Evolutionary conservation across 2,329 filamentous ascomycete species (phyloP).

Genomic region (Ceratocystis harringtonii): DNA sequence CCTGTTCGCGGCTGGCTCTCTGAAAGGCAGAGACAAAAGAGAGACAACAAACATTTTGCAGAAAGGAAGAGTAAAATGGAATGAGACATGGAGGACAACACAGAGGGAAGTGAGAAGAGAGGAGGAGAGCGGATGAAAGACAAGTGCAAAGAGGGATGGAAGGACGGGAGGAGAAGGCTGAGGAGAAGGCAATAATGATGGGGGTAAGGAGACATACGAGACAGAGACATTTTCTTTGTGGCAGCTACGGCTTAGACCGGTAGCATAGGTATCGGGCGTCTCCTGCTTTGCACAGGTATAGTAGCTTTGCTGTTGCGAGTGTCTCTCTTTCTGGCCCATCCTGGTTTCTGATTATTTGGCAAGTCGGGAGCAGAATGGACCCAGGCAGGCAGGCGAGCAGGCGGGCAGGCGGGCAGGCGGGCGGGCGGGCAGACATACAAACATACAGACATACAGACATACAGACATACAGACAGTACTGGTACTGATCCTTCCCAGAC

Average conservation of each 20-base stretch:
- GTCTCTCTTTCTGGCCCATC: background rate
- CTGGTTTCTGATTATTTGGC: background rate
- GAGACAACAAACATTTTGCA: background rate
- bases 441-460: background rate
- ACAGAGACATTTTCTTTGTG: background rate
- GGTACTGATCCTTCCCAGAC: background rate
- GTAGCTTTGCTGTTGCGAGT: background rate
- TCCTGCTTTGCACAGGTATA: background rate
- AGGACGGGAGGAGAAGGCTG: background rate
- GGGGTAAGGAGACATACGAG: background rate
- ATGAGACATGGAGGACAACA: background rate
- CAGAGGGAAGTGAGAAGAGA: background rate
- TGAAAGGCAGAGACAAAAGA: background rate
- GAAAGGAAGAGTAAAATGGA: background rate
- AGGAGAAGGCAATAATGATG: background rate
- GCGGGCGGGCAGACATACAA: no score
- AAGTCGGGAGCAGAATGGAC: background rate
- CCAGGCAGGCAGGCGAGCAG: background rate
- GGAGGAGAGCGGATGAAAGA: background rate
- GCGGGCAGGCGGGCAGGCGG: no score
- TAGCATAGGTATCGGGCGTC: background rate
- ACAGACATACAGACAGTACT: background rate
- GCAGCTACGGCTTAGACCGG: background rate
- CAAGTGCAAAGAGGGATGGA: background rate
- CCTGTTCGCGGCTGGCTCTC: slow-evolving; percentile 3